phyloP scores from a whole-genome alignment of 2,329 filamentous ascomycete genomes.

The Metarhizium robertsii region DNA sequence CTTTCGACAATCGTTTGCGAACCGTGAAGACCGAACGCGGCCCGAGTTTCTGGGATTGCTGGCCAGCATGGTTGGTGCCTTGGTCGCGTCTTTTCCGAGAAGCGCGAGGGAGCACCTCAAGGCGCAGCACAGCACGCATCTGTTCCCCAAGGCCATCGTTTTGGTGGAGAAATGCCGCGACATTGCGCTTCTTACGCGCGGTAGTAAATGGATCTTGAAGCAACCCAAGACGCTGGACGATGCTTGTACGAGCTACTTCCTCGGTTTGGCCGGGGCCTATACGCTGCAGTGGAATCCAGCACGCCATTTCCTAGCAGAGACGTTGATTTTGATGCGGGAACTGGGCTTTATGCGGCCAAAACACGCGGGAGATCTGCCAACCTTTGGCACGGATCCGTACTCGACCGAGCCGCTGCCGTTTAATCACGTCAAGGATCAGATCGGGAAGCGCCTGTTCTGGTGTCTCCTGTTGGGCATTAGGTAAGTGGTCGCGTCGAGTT shows the following conservation, averaged over 20 bases:
- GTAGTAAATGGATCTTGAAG: constrained; percentile 39
- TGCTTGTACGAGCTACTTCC: constrained; percentile 66
- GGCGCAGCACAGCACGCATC: constrained; percentile 48
- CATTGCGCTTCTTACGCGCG: constrained; percentile 59
- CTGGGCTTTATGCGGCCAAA: constrained; percentile 54
- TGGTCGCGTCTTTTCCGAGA: constrained; percentile 70
- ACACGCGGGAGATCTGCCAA: constrained; percentile 28
- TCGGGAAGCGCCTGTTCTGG: constrained; percentile 77
- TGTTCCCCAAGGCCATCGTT: constrained; percentile 59
- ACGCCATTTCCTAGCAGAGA: constrained; percentile 64
- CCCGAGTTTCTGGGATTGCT: constrained; percentile 61
- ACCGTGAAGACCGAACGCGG: constrained; percentile 56
- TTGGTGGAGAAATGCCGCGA: constrained; percentile 64
- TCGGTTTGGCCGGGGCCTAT: constrained; percentile 58
- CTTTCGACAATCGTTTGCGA: constrained; percentile 59
- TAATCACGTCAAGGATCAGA: constrained; percentile 63
- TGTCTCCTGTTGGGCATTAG: constrained; percentile 66
- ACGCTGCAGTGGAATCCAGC: constrained; percentile 59
- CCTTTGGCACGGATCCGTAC: constrained; percentile 29
- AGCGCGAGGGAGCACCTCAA: constrained; percentile 63
- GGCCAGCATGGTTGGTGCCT: constrained; percentile 62
- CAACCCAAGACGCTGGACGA: constrained; percentile 41
- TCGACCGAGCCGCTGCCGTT: constrained; percentile 37
- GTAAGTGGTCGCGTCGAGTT: constrained; percentile 22
- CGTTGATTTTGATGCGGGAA: constrained; percentile 58